Conservation (phyloP, 2,329 filamentous ascomycete species). For the Colletotrichum paranaense region DNA sequence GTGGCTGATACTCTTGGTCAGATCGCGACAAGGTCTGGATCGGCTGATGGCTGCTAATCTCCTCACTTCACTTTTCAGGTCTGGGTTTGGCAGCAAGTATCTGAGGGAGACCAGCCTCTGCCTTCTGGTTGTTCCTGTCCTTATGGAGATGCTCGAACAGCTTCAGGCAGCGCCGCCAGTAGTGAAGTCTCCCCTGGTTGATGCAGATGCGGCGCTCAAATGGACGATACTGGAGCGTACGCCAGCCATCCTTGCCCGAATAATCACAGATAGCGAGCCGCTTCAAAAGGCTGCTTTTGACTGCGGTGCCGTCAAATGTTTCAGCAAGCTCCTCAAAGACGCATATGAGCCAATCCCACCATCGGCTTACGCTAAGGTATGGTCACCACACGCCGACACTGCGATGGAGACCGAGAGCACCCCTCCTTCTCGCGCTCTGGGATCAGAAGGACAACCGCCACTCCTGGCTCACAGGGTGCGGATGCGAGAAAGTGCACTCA, state of each 20-base stretch:
- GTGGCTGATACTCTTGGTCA: conserved; percentile 76
- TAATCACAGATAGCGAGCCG: conserved; percentile 81
- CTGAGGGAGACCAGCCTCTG: conserved; percentile 72
- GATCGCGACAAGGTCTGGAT: conserved; percentile 67
- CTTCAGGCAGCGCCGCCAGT: conserved; percentile 22
- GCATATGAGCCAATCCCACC: conserved; percentile 60
- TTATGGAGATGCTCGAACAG: conserved; percentile 66
- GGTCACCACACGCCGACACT: conserved; percentile 51
- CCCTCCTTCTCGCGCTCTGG: conserved; percentile 61
- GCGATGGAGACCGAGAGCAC: conserved; percentile 47
- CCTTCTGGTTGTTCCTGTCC: conserved; percentile 75
- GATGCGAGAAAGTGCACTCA: conserved; percentile 80
- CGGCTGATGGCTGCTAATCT: conserved; percentile 77
- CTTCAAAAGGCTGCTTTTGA: conserved; percentile 88
- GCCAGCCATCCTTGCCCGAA: conserved; percentile 79
- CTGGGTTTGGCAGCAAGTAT: conserved; percentile 72
- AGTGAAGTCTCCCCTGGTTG: conserved; percentile 42
- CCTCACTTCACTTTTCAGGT: conserved; percentile 75
- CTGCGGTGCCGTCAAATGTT: conserved; percentile 58
- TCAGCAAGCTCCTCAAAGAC: conserved; percentile 61
- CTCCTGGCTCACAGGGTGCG: conserved; percentile 76
- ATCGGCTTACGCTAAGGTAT: conserved; percentile 45
- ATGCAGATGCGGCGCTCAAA: conserved; percentile 51
- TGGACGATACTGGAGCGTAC: conserved; percentile 75
- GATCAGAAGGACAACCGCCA: conserved; percentile 70